Evolutionary conservation across 441 rosid species (phyloP), one percentile per base, ranked within the genome.

Genomic region (Gossypium gossypioides): DNA sequence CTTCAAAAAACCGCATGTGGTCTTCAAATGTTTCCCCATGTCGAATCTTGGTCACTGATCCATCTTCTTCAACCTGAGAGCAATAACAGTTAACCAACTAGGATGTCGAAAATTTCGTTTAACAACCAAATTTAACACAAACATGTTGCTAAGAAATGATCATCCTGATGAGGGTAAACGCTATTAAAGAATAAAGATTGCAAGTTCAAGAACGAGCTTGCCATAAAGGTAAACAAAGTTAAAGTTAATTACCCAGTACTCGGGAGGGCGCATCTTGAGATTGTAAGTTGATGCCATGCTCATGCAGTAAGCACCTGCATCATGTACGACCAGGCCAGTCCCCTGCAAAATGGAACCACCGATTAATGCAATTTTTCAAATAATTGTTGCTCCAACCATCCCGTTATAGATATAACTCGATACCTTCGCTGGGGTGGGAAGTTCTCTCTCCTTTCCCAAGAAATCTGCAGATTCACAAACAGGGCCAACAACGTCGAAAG

Each of bases 221-320:
- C 3, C 24, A 54, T 18, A 27, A 16, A 54, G n/a, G 37, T 8
- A 56, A 24, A 57, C 54, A 24, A 56, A 32, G 32, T 42, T 25
- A 60, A 16, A 51, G 68, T 44, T 68, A 2, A 34, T 54, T 89
- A 95, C 99, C 99, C 98, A 95, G 82, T 92, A 92, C 82, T 92
- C 98, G 0, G 99, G 96, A 75, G 98, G 99, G 19, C 98, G 97
- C 97, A 95, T 92, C 85, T 95, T 95, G 77, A 95, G 92, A 79
- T 95, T 95, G 91, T 95, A 95, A 24, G 97, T 91, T 0, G 99
- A 95, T 55, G 99, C 98, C 99, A 95, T 95, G 83, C 99, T 95
- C 99, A 95, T 95, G 87, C 99, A 92, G 73, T 95, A 95, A 16
- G 98, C 99, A 56, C 99, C 99, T 2, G 98, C 99, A 72, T 95